Conservation (phyloP, 129 eudicot genomes). For the Pittosporum tobira region DNA sequence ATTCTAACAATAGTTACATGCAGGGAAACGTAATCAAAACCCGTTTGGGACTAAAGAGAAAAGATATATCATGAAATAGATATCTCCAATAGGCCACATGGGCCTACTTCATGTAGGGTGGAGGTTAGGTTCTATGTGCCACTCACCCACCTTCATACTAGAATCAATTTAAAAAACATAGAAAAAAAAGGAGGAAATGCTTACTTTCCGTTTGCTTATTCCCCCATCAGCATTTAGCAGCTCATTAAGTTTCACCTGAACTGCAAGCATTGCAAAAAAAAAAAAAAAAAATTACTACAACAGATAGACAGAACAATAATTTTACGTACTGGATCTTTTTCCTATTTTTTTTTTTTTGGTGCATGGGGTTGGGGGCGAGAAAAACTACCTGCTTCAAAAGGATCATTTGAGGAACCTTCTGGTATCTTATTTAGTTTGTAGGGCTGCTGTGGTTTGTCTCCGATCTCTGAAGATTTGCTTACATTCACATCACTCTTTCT, state of each 20-base stretch:
- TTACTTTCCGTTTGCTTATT: slow-evolving; percentile 81
- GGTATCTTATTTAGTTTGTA: slow-evolving; percentile 36
- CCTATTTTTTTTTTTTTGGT: too few relatives aligned
- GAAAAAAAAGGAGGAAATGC: slow-evolving; percentile 18
- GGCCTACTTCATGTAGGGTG: too few relatives aligned
- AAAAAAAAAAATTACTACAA: slow-evolving; percentile 6
- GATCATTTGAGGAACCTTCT: slow-evolving; percentile 38
- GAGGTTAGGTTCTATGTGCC: too few relatives aligned
- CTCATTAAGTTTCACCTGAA: slow-evolving; percentile 80
- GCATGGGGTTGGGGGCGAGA: too few relatives aligned
- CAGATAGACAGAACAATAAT: neutral
- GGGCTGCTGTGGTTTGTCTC: slow-evolving; percentile 28
- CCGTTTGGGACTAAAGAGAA: too few relatives aligned
- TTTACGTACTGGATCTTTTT: neutral
- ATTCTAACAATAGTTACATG: neutral
- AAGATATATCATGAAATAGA: too few relatives aligned
- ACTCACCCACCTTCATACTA: too few relatives aligned
- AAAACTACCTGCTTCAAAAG: slow-evolving; percentile 73
- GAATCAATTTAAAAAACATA: too few relatives aligned
- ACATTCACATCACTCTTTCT: slow-evolving; percentile 20
- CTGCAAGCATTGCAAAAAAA: slow-evolving; percentile 41
- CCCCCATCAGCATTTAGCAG: slow-evolving; percentile 77
- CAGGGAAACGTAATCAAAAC: too few relatives aligned
- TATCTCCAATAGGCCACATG: too few relatives aligned
- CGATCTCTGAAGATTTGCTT: slow-evolving; percentile 25